phyloP scores from a whole-genome alignment of 305 asterid species.

The Fraxinus ornus region DNA sequence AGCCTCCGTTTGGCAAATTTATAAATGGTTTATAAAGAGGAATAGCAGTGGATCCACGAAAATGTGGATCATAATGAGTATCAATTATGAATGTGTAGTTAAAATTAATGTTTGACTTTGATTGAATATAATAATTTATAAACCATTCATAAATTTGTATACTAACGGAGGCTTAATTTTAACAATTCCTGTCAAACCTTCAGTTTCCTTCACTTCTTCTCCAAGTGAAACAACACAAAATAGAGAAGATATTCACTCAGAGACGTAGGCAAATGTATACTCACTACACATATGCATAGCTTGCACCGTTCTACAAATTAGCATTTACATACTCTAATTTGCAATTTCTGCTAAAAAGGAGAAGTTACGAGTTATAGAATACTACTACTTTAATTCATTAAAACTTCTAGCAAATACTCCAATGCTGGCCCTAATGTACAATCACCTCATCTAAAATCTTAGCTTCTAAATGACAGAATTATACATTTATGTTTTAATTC shows the following conservation, averaged over 20 bases:
- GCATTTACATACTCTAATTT: neutral
- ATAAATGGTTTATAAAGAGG: neutral
- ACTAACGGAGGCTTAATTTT: neutral
- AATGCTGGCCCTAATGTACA: neutral
- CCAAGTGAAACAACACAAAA: neutral
- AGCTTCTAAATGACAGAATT: neutral
- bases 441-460: neutral
- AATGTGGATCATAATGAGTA: neutral
- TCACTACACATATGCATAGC: neutral
- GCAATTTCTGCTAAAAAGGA: neutral
- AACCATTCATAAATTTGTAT: neutral
- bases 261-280: neutral
- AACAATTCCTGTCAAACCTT: neutral
- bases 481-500: neutral
- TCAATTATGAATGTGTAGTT: neutral
- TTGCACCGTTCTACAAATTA: neutral
- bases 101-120: neutral
- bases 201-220: neutral
- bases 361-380: neutral
- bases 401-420: neutral
- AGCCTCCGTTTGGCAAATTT: neutral
- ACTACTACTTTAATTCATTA: neutral
- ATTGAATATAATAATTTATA: too few species aligned
- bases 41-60: neutral
- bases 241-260: neutral